These are phyloP conservation scores for Calonectria montana DNA, from an alignment of 2,329 filamentous ascomycete genomes.

Conservation along the genomic window DNA sequence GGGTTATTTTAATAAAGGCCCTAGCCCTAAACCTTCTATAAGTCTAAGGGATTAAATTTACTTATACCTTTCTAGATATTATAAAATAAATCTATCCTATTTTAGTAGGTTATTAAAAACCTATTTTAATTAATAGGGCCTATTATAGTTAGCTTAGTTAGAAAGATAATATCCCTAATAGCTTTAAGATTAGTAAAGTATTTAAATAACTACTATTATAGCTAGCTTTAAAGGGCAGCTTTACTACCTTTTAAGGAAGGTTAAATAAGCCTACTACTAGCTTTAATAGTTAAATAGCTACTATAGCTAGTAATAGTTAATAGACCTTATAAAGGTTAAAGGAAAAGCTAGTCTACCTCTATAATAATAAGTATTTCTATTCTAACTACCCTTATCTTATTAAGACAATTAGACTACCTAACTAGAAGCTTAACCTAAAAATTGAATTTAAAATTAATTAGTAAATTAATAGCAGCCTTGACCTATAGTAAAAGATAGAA, in stretches of 20 bases:
- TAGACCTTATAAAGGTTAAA: background rate
- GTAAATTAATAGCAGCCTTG: background rate
- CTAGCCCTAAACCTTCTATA: background rate
- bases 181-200: slow-evolving; percentile 3
- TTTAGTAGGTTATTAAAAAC: slow-evolving; percentile 5
- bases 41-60: background rate
- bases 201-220: background rate
- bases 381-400: background rate
- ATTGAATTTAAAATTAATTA: slow-evolving; percentile 5
- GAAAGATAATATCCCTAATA: background rate
- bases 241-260: background rate
- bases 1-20: background rate
- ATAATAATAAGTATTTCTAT: slow-evolving; percentile 2
- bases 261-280: background rate
- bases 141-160: background rate
- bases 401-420: background rate
- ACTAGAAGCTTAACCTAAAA: background rate
- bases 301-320: background rate
- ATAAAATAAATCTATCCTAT: background rate
- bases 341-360: background rate
- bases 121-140: background rate
- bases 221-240: background rate
- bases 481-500: background rate
- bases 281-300: too few relatives aligned
- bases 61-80: background rate